These are phyloP conservation scores for Lachnellula occidentalis DNA, from an alignment of 2,329 filamentous ascomycete species.

Conservation along the genomic window DNA sequence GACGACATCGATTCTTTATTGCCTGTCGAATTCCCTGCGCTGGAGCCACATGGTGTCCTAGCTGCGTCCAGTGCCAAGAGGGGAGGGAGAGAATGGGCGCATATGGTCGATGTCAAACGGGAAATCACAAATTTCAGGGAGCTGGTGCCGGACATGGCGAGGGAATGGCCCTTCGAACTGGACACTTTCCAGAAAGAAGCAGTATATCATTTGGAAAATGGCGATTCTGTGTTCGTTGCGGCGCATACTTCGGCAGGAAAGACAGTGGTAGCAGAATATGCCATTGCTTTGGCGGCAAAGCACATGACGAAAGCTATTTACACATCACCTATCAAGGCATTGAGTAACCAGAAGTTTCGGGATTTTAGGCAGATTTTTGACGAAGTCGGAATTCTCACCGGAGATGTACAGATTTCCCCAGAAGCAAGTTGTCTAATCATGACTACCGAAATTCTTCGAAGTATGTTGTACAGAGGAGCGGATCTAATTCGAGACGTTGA, in stretches of 20 bases:
- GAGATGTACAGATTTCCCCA: conserved; percentile 95
- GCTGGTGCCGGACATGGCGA: conserved; percentile 91
- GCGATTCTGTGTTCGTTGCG: conserved; percentile 95
- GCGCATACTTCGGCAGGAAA: conserved; percentile 97
- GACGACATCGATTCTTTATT: conserved; percentile 78
- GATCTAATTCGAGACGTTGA: conserved; percentile 96
- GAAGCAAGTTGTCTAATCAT: conserved; percentile 98
- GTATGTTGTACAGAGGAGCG: conserved; percentile 95
- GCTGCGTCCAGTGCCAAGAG: conserved; percentile 66
- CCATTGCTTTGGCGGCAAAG: conserved; percentile 90
- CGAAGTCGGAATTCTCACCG: conserved; percentile 93
- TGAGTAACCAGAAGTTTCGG: conserved; percentile 98
- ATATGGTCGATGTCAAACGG: conserved; percentile 94
- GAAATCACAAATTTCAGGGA: conserved; percentile 93
- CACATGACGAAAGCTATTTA: conserved; percentile 99
- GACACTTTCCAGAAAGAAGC: conserved; percentile 99
- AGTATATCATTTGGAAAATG: conserved; percentile 92
- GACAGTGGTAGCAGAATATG: conserved; percentile 96
- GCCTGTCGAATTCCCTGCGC: conserved; percentile 85
- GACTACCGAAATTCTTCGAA: conserved; percentile 96
- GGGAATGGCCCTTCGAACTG: conserved; percentile 93
- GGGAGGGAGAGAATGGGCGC: conserved; percentile 85
- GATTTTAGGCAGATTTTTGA: conserved; percentile 89
- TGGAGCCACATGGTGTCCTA: conserved; percentile 78
- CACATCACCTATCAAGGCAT: conserved; percentile 94